These are phyloP conservation scores for Aspergillus panamensis DNA, from an alignment of 495 filamentous ascomycete species.

Conservation along the genomic window DNA sequence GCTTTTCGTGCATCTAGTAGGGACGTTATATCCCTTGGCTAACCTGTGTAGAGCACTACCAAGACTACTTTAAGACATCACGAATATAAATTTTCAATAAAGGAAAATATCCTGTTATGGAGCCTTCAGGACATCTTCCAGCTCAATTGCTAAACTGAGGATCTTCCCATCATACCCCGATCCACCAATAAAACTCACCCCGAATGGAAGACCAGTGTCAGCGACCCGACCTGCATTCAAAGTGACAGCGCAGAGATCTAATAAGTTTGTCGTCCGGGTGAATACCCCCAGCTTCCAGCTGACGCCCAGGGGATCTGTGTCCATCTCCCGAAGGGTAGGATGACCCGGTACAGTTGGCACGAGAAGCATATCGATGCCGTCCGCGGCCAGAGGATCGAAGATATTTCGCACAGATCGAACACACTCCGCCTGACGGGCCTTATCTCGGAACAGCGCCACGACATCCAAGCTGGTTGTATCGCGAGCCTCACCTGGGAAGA, in stretches of 20 bases:
- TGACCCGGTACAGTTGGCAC: background rate
- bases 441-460: background rate
- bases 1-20: background rate
- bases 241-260: constrained; percentile 3
- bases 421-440: background rate
- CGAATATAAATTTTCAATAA: no score
- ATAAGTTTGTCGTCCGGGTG: background rate
- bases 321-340: background rate
- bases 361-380: background rate
- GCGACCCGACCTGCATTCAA: background rate
- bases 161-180: constrained; percentile 2
- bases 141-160: constrained; percentile 19
- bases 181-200: background rate
- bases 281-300: background rate
- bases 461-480: background rate
- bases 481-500: background rate
- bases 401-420: background rate
- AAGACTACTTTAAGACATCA: no score
- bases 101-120: background rate
- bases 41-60: no score
- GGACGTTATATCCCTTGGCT: no score
- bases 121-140: background rate
- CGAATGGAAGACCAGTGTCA: background rate
- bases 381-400: background rate
- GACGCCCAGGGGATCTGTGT: background rate